Conservation (phyloP, 2,329 filamentous ascomycete genomes). For the Diatrype stigma region DNA sequence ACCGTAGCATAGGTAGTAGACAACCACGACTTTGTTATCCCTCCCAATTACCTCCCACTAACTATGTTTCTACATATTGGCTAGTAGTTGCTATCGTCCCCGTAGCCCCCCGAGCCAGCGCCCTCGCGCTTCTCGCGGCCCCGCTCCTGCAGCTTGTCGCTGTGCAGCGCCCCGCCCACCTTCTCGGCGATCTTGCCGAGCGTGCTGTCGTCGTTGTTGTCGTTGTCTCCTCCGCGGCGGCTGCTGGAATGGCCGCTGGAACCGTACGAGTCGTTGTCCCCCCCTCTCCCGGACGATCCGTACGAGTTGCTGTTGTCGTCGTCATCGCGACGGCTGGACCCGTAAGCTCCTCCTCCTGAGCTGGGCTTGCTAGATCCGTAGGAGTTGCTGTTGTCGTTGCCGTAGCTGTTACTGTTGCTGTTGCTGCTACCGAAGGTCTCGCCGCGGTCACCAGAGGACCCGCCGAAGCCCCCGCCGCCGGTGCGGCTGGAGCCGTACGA, state of each 20-base stretch:
- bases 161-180: constrained; percentile 46
- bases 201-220: constrained; percentile 36
- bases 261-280: constrained; percentile 1
- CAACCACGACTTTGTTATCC: too few species aligned
- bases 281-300: constrained; percentile 13
- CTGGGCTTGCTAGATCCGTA: too few species aligned
- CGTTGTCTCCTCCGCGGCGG: constrained; percentile 9
- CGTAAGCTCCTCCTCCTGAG: too few species aligned
- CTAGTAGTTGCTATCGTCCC: constrained; percentile 18
- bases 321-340: constrained; percentile 8
- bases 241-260: not conserved
- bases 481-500: not conserved
- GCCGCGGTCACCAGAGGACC: constrained; percentile 9
- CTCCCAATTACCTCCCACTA: not conserved
- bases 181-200: constrained; percentile 58
- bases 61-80: not conserved
- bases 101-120: constrained; percentile 16
- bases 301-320: constrained; percentile 7
- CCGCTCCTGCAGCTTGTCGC: constrained; percentile 42
- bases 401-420: constrained; percentile 5
- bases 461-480: constrained; percentile 11
- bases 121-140: constrained; percentile 47
- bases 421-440: constrained; percentile 16
- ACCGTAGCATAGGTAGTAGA: too few species aligned
- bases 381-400: constrained; percentile 3